Evolutionary conservation across 768 basidiomycete species (phyloP), one percentile per base, ranked within the genome.

Genomic region (Steccherinum ochraceum): DNA sequence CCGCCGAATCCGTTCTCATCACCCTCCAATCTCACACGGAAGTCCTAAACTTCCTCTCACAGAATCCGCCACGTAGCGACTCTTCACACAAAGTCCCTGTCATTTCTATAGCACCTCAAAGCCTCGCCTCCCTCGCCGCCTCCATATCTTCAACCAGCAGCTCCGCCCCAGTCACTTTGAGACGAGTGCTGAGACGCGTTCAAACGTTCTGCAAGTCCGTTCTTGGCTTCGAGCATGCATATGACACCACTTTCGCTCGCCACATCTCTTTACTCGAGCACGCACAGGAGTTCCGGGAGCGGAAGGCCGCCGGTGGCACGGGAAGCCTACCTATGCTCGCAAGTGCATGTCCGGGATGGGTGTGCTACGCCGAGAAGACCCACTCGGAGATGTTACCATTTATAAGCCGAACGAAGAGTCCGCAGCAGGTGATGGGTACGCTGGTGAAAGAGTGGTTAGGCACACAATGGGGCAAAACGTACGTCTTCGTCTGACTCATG

Each of bases 291-390:
- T 95, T 89, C 63, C 60, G 75, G 50, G 92, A 95, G 61, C 78
- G 93, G 19, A 78, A 74, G 61, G 41, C 43, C 11, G 55, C 56
- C n/a, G 56, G 59, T 21, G 61, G 62, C 11, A 49, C 57, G 2
- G 66, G 67, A 0, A 69, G 72, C 49, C 67, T 97, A 23, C 96
- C 96, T 0, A 93, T 99, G 84, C 72, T 99, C 21, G 86, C 93
- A 3, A 93, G 92, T 58, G 92, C 96, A 13, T 98, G 96, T 69
- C 96, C 96, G 0, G 96, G 96, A 13, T 98, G 96, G 96, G 88
- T 99, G 51, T 99, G 96, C 65, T 98, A 98, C 66, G 95, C 93
- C 16, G 96, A 99, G 69, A 99, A 99, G 73, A 85, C 95, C 1
- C 95, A 96, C 60, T 76, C 85, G 2, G 93, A 95, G 65, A 86